Evolutionary conservation across 176 grass and related monocot genomes (phyloP).

Genomic region (Bonia amplexicaulis): DNA sequence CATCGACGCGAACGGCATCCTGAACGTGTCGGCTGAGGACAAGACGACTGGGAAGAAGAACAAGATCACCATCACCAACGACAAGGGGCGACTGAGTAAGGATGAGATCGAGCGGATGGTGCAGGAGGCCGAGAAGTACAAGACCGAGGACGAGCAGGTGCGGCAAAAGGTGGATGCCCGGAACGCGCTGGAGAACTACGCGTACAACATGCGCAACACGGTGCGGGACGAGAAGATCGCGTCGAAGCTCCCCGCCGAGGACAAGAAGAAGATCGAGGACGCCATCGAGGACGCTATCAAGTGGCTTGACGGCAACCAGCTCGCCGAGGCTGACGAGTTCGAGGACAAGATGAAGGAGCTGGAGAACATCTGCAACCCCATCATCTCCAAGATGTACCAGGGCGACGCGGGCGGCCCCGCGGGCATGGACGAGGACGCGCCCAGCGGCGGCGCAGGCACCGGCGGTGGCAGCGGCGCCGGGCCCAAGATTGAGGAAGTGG

Average conservation of each 20-base stretch:
- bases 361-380: constrained; percentile 67
- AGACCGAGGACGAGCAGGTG: constrained; percentile 66
- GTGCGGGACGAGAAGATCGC: constrained; percentile 57
- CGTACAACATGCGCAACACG: constrained; percentile 84
- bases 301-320: constrained; percentile 83
- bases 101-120: constrained; percentile 87
- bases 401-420: constrained; percentile 19
- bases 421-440: constrained; percentile 54
- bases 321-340: constrained; percentile 71
- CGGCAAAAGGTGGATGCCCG: constrained; percentile 58
- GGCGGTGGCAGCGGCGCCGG: constrained; percentile 48
- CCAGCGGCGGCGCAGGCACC: constrained; percentile 15
- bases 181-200: constrained; percentile 79
- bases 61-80: constrained; percentile 86
- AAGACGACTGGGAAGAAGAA: constrained; percentile 75
- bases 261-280: constrained; percentile 81
- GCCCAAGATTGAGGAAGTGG: constrained; percentile 83
- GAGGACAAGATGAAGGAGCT: constrained; percentile 82
- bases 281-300: constrained; percentile 53
- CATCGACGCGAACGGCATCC: constrained; percentile 73
- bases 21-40: constrained; percentile 76
- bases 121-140: constrained; percentile 68
- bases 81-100: constrained; percentile 81
- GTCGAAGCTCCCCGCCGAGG: constrained; percentile 32
- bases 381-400: constrained; percentile 77